phyloP scores from a whole-genome alignment of 345 rosid genomes.

The Brassica napus region DNA sequence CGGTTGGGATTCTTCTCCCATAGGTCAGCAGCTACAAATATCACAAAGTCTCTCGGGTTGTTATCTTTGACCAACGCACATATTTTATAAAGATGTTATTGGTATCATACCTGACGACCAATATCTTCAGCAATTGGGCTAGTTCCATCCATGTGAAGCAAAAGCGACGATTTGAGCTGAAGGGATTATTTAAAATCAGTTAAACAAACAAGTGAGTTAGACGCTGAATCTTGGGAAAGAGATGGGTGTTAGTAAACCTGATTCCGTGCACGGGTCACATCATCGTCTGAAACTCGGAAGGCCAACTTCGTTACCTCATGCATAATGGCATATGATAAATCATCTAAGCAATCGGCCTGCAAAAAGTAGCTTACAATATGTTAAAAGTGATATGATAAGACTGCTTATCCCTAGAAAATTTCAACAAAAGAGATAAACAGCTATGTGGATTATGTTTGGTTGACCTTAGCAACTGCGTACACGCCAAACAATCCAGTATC shows the following conservation, averaged over 20 bases:
- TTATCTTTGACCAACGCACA: constrained; percentile 5
- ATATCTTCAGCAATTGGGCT: constrained; percentile 96
- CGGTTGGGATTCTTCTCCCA: constrained; percentile 87
- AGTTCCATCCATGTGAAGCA: constrained; percentile 95
- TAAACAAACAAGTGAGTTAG: background rate
- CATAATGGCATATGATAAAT: constrained; percentile 95
- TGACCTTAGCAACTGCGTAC: constrained; percentile 97
- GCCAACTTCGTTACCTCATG: constrained; percentile 77
- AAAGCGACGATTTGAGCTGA: constrained; percentile 90
- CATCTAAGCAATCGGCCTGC: constrained; percentile 68
- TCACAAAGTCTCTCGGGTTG: background rate
- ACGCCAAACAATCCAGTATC: constrained; percentile 98
- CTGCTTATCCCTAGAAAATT: background rate
- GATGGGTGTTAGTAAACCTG: constrained; percentile 57
- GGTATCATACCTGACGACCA: constrained; percentile 80
- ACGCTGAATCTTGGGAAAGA: background rate
- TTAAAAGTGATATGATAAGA: background rate
- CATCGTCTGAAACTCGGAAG: constrained; percentile 92
- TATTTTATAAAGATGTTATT: constrained; percentile 5
- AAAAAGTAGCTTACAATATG: background rate
- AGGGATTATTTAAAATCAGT: constrained; percentile 11
- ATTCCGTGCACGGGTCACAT: constrained; percentile 93
- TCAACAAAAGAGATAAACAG: too few relatives aligned
- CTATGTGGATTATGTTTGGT: background rate
- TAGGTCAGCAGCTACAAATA: constrained; percentile 82